Base-by-base conservation (phyloP, 192 early-diverging fungal species). In the Podila minutissima region DNA sequence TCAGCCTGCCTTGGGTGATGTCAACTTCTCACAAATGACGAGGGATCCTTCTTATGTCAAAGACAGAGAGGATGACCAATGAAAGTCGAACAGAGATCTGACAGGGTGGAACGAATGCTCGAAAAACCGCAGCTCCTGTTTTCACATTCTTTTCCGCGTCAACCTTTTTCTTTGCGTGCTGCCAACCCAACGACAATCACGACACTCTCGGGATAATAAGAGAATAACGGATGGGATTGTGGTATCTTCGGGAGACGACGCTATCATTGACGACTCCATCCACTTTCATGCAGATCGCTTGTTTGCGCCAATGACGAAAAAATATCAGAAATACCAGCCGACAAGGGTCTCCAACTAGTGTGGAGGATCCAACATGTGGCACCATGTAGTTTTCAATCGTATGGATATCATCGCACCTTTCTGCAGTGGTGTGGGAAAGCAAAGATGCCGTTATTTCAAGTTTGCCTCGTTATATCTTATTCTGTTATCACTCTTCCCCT, bases 21-120 rank as follows among this genome's bases (percentile, higher is more conserved):
- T 72, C 55, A 79, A 68, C 49, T 65, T 74, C 55, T 71, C 75
- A 79, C 75, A 71, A 35, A 79, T 68, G 75, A 79, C 75, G 70
- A 79, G 75, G 20, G 59, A 49, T 37, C 60, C 28, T 26, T 59
- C 55, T 46, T 29, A 22, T 41, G 19, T 53, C 17, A 58, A 37
- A 24, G 32, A 53, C 33, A 55, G 49, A 53, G 26, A 55, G 49
- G 46, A 46, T 60, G 37, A 10, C n/a, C 75, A 20, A 79, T 79
- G 75, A 79, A 50, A 72, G 75, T 79, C 75, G 75, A 79, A 79
- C 75, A 79, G 75, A 79, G 60, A 79, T 79, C 75, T 79, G 75
- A 79, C 75, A 72, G 69, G 75, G 70, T 61, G 57, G 17, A 67
- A 6, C 19, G 66, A 17, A 19, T 8, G n/a, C 31, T 20, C 8